phyloP scores from a whole-genome alignment of 345 rosid genomes.

The Linum lewisii region DNA sequence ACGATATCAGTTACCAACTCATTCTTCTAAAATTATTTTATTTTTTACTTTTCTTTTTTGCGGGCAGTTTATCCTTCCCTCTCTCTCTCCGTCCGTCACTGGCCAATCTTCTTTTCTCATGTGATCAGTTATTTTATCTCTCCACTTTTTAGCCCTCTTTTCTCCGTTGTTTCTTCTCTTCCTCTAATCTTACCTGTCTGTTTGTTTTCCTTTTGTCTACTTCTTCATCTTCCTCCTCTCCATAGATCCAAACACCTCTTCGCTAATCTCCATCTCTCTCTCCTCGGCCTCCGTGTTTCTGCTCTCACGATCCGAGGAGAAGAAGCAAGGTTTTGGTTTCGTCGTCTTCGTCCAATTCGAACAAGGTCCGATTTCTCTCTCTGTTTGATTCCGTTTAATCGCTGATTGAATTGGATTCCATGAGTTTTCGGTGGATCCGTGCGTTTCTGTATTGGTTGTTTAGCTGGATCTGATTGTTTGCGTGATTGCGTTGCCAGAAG shows the following conservation, averaged over 20 bases:
- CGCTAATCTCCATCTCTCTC: slow-evolving; percentile 2
- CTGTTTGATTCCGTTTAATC: neutral
- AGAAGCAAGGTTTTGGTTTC: slow-evolving; percentile 4
- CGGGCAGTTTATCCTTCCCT: neutral
- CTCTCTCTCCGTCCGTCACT: slow-evolving; percentile 1
- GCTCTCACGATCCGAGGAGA: neutral
- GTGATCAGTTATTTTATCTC: slow-evolving; percentile 28
- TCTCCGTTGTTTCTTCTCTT: neutral
- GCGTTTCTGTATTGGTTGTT: neutral
- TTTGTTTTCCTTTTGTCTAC: neutral
- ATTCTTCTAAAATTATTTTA: too few relatives aligned
- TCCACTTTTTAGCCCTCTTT: neutral
- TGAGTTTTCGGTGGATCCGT: neutral
- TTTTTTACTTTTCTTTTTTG: neutral
- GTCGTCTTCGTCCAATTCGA: slow-evolving; percentile 7
- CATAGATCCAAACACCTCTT: slow-evolving; percentile 23
- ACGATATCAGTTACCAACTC: too few relatives aligned
- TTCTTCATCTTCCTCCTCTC: neutral
- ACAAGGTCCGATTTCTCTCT: slow-evolving; percentile 23
- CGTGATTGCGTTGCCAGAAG: neutral
- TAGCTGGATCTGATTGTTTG: neutral
- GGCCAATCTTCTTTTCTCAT: slow-evolving; percentile 13
- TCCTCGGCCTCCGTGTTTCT: slow-evolving; percentile 9
- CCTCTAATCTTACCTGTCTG: slow-evolving; percentile 5
- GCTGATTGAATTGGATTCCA: neutral